Conservation (phyloP, 306 rosid species). For the Urtica urens region DNA sequence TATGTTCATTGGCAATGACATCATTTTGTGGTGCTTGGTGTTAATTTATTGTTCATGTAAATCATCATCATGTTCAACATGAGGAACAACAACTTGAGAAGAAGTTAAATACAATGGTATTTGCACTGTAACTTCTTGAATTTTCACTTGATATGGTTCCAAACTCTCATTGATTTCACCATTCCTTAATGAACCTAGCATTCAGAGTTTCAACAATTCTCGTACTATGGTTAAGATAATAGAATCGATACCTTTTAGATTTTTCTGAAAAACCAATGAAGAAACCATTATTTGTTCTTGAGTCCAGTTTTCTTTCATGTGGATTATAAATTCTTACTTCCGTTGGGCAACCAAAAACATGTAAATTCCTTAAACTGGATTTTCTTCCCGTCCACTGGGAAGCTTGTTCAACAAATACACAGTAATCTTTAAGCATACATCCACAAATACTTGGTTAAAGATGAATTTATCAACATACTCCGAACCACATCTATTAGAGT, state of each 20-base stretch:
- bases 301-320: background rate
- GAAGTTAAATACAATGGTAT: too few species aligned
- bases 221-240: too few species aligned
- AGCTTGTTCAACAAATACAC: background rate
- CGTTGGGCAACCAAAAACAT: background rate
- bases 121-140: too few species aligned
- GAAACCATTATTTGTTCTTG: background rate
- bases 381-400: background rate
- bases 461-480: too few species aligned
- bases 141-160: too few species aligned
- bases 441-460: too few species aligned
- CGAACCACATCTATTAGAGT: too few species aligned
- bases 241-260: too few species aligned
- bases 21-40: background rate
- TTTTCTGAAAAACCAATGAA: background rate
- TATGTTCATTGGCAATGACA: too few species aligned
- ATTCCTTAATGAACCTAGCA: too few species aligned
- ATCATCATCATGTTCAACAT: background rate
- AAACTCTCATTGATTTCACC: too few species aligned
- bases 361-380: background rate
- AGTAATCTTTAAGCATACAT: background rate
- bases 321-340: background rate
- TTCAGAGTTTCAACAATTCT: too few species aligned
- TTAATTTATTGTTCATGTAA: background rate
- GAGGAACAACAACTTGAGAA: background rate